Base-by-base conservation (phyloP, 129 eudicot genomes). In the Centrapalus pauciflorus region DNA sequence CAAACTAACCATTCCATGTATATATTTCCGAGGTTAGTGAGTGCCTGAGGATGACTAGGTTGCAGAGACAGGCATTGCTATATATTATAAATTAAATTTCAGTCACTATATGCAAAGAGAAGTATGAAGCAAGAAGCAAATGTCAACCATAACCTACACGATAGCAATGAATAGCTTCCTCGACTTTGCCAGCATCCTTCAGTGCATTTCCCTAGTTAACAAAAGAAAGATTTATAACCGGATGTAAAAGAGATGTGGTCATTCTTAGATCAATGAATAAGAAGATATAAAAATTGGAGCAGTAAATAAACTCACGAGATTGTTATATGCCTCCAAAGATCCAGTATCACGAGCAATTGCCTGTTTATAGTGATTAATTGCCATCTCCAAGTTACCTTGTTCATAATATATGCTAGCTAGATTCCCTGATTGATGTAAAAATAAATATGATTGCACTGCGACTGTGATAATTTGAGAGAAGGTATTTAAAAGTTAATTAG, bases 11-110 rank as follows among this genome's bases (percentile, higher is more conserved):
- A 89, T 75, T 89, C 96, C 99, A 93, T 89, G 66, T 93, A 93
- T 50, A 93, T 89, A 64, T 93, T 93, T 32, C 99, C 99, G 55
- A 93, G 96, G 76, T 89, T 93, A 55, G 99, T 93, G 34, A 93
- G 90, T 51, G 99, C 96, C 74, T 89, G 99, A 24, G 99, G 99
- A 78, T 93, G 96, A 59, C 71, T 86, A 32, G 98, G 96, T 80
- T 86, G 96, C 55, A 93, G 55, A 64, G 98, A 54, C 51, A 93
- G 92, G 79, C 98, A 93, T 93, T 93, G 96, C 98, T 93, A 38
- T 21, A 79, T 1, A n/a, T n/a, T n/a, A n/a, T n/a, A n/a, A n/a
- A n/a, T n/a, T n/a, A n/a, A n/a, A n/a, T n/a, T n/a, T n/a, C n/a
- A n/a, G n/a, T n/a, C n/a, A n/a, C n/a, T n/a, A n/a, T n/a, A n/a